Evolutionary conservation across 2,329 filamentous ascomycete genomes (phyloP).

Genomic region (Elsinoe perseae): DNA sequence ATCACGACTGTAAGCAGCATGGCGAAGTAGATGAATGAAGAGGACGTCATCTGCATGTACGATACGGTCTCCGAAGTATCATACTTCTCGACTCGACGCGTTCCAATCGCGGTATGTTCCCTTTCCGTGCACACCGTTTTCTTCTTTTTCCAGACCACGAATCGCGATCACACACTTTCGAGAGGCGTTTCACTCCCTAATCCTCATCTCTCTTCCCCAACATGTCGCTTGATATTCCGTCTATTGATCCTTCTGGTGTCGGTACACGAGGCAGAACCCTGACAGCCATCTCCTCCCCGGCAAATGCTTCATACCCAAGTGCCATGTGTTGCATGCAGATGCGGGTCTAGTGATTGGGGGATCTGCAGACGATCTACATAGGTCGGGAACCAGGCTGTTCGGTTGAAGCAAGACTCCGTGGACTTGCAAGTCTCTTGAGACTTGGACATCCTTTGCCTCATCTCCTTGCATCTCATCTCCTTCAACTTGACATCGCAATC

Average conservation of each 20-base stretch:
- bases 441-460: neutral
- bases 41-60: neutral
- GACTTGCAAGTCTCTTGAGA: constrained; percentile 7
- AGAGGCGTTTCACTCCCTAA: neutral
- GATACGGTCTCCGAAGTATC: neutral
- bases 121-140: neutral
- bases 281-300: constrained; percentile 5
- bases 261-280: neutral
- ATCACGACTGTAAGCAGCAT: neutral
- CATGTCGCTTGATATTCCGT: constrained; percentile 7
- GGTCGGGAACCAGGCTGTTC: constrained; percentile 12
- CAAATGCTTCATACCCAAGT: constrained; percentile 6
- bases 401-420: constrained; percentile 22
- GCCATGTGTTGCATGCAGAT: neutral
- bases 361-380: constrained; percentile 14
- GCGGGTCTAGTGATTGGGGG: constrained; percentile 4
- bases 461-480: neutral
- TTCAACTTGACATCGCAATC: neutral
- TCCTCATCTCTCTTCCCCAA: constrained; percentile 2
- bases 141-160: neutral
- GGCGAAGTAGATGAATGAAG: neutral
- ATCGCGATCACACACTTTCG: neutral
- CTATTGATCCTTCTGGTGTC: neutral
- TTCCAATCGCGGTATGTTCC: neutral
- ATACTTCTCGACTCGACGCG: neutral